Base-by-base conservation (phyloP, 2,329 filamentous ascomycete species). In the Sporothrix luriei region DNA sequence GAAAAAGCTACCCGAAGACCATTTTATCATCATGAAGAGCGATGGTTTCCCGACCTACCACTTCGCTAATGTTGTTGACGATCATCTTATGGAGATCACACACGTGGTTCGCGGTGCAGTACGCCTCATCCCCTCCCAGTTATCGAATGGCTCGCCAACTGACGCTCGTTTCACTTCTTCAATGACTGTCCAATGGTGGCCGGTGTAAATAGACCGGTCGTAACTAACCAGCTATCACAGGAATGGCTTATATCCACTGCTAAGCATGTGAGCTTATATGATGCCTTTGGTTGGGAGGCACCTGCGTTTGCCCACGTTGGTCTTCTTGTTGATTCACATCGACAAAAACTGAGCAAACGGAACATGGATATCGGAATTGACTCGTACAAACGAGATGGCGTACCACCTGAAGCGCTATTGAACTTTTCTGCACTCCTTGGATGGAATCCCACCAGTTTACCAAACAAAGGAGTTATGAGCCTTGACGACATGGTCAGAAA, bases 181-280 rank as follows among this genome's bases (percentile, higher is more conserved):
- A 16, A 48, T 19, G 43, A 49, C 48, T n/a, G 19, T 49, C 9
- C 19, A 21, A 49, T 9, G 19, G 19, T n/a, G 48, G 48, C 1
- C n/a, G 19, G 5, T 49, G 19, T 21, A 49, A 40, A 10, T 7
- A 11, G 54, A 38, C 38, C 29, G 21, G 9, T 40, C 4, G 4
- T 43, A 10, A 38, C 29, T 59, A 26, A 61, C 26, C n/a, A 54
- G 1, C 4, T 16, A 26, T 33, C 24, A 51, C 68, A 91, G 84
- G 95, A 99, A 85, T 99, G 95, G 95, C 91, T 99, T 81, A 88
- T 94, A 46, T 97, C 94, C 0, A 98, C 95, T 0, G 93, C 94
- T 0, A 91, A 85, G 72, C 87, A 90, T 75, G 78, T 87, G 55
- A 83, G 85, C 54, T 78, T 95, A n/a, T 95, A 95, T 77, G 80